Percentiles rank a stretch among this genome's conserved stretches.
Evolutionary conservation across 1,284 basidiomycete genomes (phyloP).

Genomic region (Inonotus hispidus): DNA sequence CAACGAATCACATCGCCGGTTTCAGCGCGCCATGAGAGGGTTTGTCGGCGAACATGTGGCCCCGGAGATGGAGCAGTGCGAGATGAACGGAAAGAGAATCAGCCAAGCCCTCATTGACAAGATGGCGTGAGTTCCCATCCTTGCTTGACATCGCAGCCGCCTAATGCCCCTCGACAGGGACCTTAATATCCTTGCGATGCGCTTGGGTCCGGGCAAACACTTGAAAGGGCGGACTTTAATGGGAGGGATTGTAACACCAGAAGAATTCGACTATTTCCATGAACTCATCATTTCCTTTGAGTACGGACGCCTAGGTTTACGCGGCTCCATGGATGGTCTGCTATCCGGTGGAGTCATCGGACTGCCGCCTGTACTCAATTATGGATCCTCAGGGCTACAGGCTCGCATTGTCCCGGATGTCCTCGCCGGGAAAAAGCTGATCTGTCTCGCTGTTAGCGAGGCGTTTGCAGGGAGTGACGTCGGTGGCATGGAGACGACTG

Average conservation of each 20-base stretch:
- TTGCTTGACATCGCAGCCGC: not conserved
- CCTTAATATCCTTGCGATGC: conserved; percentile 85
- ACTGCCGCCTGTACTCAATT: conserved; percentile 84
- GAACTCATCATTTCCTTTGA: conserved; percentile 88
- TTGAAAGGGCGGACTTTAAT: conserved; percentile 83
- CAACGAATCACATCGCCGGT: conserved; percentile 61
- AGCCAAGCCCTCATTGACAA: conserved; percentile 72
- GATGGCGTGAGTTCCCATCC: conserved; percentile 45
- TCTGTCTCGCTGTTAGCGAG: conserved; percentile 71
- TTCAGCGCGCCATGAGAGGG: conserved; percentile 59
- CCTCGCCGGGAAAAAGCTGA: conserved; percentile 77
- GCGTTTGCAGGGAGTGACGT: conserved; percentile 95
- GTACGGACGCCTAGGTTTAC: conserved; percentile 73
- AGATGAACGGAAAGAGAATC: conserved; percentile 76
- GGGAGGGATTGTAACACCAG: conserved; percentile 80
- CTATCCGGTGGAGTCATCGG: conserved; percentile 81
- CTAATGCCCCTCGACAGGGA: conserved; percentile 36
- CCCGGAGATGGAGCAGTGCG: conserved; percentile 62
- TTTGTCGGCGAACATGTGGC: conserved; percentile 61
- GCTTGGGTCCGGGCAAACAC: conserved; percentile 85
- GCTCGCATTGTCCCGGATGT: conserved; percentile 60
- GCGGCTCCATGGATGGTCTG: conserved; percentile 82
- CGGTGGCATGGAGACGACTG: conserved; percentile 76
- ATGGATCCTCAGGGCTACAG: conserved; percentile 71
- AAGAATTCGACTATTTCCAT: conserved; percentile 84